Percentiles rank a stretch among this genome's conserved stretches.
Evolutionary conservation across 805 yeast genomes (phyloP).

Genomic region (Wickerhamiella hasegawae): DNA sequence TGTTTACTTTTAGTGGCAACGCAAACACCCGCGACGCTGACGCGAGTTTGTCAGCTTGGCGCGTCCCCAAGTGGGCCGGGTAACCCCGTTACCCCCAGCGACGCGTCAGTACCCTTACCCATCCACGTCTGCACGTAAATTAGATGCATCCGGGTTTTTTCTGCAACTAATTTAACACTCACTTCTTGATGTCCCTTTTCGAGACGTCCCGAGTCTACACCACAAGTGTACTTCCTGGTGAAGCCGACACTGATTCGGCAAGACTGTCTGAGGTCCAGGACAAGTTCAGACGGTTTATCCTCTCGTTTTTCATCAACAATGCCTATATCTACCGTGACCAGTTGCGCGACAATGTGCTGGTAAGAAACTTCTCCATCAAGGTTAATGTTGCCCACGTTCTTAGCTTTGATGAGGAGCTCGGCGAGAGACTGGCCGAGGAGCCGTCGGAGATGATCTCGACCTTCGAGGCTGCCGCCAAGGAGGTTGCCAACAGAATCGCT

Average conservation of each 20-base stretch:
- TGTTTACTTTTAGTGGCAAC: too few relatives aligned
- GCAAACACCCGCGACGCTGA: too few relatives aligned
- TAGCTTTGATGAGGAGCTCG: conserved; percentile 76
- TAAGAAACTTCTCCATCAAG: conserved; percentile 52
- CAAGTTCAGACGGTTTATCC: conserved; percentile 55
- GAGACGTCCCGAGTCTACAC: conserved; percentile 24
- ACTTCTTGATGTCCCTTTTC: too few relatives aligned
- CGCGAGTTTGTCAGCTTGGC: too few relatives aligned
- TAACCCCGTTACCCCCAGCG: too few relatives aligned
- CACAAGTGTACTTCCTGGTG: conserved; percentile 81
- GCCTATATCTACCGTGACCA: conserved; percentile 78
- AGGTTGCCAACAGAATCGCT: conserved; percentile 60
- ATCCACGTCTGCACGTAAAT: too few relatives aligned
- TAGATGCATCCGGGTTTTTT: too few relatives aligned
- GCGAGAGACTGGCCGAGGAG: conserved; percentile 67
- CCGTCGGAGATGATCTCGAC: conserved; percentile 79
- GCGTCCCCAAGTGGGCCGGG: too few relatives aligned
- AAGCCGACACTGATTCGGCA: conserved; percentile 33
- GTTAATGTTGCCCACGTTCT: conserved; percentile 76
- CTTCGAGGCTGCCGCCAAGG: conserved; percentile 42
- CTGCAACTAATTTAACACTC: too few relatives aligned
- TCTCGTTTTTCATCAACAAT: conserved; percentile 72
- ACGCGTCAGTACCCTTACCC: too few relatives aligned
- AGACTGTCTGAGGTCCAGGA: conserved; percentile 19
- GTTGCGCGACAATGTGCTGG: conserved; percentile 68